phyloP scores from a whole-genome alignment of 139 green algal genomes.

The Chlamydomonas sphaeroides region DNA sequence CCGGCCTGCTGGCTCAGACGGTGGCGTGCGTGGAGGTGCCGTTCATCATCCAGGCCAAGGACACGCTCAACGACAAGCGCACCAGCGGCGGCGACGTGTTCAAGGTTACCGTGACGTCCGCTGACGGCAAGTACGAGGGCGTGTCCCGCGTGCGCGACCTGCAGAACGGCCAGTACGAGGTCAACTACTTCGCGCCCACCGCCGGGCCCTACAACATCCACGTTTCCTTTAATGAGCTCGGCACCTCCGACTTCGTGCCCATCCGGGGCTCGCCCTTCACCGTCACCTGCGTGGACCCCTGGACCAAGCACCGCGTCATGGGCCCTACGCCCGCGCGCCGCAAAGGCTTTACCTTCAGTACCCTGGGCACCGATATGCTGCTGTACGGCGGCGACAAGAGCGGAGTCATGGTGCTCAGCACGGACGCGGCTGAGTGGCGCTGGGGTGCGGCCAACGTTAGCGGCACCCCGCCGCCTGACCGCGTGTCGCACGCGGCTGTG shows the following conservation, averaged over 20 bases:
- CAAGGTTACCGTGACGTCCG: constrained; percentile 60
- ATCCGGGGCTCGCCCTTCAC: constrained; percentile 83
- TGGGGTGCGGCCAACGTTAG: constrained; percentile 51
- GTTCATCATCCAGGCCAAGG: constrained; percentile 83
- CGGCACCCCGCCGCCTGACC: constrained; percentile 58
- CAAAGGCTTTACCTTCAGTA: constrained; percentile 63
- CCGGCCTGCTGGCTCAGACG: constrained; percentile 71
- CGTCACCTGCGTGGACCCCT: constrained; percentile 72
- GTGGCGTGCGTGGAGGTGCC: constrained; percentile 80
- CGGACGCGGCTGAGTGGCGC: constrained; percentile 50
- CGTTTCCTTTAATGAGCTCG: constrained; percentile 77
- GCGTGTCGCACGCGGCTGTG: constrained; percentile 55
- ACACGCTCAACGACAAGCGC: constrained; percentile 82
- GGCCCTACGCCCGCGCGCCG: constrained; percentile 68
- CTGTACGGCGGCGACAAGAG: constrained; percentile 79
- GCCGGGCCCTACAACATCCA: constrained; percentile 70
- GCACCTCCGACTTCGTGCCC: constrained; percentile 58
- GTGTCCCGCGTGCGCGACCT: constrained; percentile 69
- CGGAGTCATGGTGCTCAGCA: constrained; percentile 70
- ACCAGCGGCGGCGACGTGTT: constrained; percentile 82
- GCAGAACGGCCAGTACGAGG: constrained; percentile 78
- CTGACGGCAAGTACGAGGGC: constrained; percentile 68
- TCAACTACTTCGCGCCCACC: constrained; percentile 65
- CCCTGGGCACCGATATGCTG: constrained; percentile 68
- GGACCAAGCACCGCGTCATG: constrained; percentile 70